Conservation (phyloP, 106 monocot species). For the Chionographis japonica region DNA sequence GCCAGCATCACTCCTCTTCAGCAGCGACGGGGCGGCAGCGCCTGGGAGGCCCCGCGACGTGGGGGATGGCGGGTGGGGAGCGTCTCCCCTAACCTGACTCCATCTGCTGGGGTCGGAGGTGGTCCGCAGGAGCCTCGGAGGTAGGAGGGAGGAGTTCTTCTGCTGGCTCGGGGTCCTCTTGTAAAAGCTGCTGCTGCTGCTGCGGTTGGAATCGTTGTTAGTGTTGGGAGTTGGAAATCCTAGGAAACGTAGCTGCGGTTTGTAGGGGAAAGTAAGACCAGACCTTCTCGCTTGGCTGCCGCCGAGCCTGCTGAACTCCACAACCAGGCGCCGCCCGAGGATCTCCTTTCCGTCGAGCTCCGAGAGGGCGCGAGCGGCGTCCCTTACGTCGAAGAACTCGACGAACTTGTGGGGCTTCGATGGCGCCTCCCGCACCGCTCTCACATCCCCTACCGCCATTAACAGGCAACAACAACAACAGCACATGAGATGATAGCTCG, state of each 20-base stretch:
- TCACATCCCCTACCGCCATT: constrained; percentile 58
- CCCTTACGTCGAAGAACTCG: constrained; percentile 88
- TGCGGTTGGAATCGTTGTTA: not conserved
- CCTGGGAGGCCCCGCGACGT: no score
- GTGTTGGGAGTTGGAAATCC: not conserved
- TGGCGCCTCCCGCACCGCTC: constrained; percentile 64
- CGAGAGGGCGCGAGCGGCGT: constrained; percentile 57
- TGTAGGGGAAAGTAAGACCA: not conserved
- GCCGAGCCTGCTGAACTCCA: constrained; percentile 56
- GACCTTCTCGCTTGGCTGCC: constrained; percentile 32
- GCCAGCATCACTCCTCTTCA: not conserved
- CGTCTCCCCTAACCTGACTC: not conserved
- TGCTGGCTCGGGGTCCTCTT: constrained; percentile 15
- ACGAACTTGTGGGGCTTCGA: constrained; percentile 53
- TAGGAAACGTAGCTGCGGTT: not conserved
- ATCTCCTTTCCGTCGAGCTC: constrained; percentile 68
- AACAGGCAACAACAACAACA: not conserved
- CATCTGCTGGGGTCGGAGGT: not conserved
- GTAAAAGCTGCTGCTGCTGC: not conserved
- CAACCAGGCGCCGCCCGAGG: constrained; percentile 33
- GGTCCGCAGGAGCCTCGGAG: constrained; percentile 33
- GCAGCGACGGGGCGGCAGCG: not conserved
- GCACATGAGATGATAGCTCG: not conserved
- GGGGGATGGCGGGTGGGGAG: not conserved
- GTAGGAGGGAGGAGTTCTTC: constrained; percentile 9